Evolutionary conservation across 176 grass and related monocot species (phyloP), one percentile per base, ranked within the genome.

Genomic region (Pharus latifolius): DNA sequence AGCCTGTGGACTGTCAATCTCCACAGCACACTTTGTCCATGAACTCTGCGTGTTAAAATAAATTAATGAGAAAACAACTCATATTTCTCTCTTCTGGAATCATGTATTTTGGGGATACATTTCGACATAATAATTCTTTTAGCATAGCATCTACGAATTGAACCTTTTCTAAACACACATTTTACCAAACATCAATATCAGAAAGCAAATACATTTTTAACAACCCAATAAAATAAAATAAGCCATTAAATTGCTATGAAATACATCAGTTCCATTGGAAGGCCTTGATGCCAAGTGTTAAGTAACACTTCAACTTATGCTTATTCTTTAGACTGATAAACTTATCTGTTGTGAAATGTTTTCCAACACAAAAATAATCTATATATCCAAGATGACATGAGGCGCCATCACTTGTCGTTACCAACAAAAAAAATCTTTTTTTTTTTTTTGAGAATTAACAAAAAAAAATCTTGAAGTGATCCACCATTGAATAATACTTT

Each of bases 1-100:
- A 47, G 74, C 59, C 65, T 80, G 85, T 4, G 83, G 77, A 74
- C 77, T 87, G 65, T 97, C 89, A 13, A 90, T 74, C 73, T 83
- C 93, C 74, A 89, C 86, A 32, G 86, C 86, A 43, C 45, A 60
- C 45, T 97, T 97, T 59, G 86, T 92, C 86, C 89, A 92, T 17
- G 86, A 97, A 69, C 78, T 97, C 66, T 97, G 89, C 4, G 50
- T 71, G 65, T 81, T 72, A 20, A 72, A 79, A 80, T 14, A 76
- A 75, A 61, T 32, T 29, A 31, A 45, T 33, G 7, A 70, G 55
- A 55, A 78, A 77, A 66, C 14, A 10, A 22, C n/a, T n/a, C n/a
- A n/a, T n/a, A n/a, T n/a, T n/a, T n/a, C n/a, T n/a, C n/a, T n/a
- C n/a, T n/a, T n/a, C n/a, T n/a, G n/a, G n/a, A n/a, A n/a, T n/a